Base-by-base conservation (phyloP, 1,284 basidiomycete species). In the Austroboletus olivaceoglutinosus region DNA sequence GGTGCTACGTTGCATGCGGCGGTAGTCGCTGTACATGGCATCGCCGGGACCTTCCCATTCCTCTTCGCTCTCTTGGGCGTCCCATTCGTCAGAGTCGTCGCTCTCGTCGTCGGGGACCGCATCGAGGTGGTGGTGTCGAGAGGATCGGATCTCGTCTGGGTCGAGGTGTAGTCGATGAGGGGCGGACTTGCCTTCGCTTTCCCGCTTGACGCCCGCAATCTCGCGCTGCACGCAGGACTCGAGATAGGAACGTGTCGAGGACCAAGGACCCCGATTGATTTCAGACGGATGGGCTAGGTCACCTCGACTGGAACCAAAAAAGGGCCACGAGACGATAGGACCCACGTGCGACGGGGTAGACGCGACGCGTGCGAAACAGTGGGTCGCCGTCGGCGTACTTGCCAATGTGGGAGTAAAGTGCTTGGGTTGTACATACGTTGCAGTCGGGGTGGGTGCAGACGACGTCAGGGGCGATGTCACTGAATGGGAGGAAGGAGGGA, bases 281-380 rank as follows among this genome's bases (percentile, higher is more conserved):
- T 88, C 86, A 21, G 74, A 70, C 2, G 86, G 81, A 58, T 87
- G 83, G 1, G 70, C 60, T 19, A 89, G 76, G 50, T 86, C 83
- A 27, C 89, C 89, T 31, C 89, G 78, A 58, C 85, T 82, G 9
- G 85, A 85, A 39, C 89, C 89, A 64, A 91, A 91, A 75, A 91
- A 91, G 1, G 89, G 85, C 88, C 89, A 91, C 3, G 88, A 89
- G 49, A 91, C 80, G 60, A 91, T 91, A 8, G 85, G 85, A 2
- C 88, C 88, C 36, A 91, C 74, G 49, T 84, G 72, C 1, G 25
- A 57, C 63, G 56, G 12, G 46, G 47, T 18, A 13, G 55, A 43
- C 3, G 47, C 34, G 18, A 30, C 57, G 23, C 47, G 55, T 40
- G 47, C n/a, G 23, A 30, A 22, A 41, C 41, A 7, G 10, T 33